phyloP scores from a whole-genome alignment of 805 yeast species.

The Metschnikowia lachancei region DNA sequence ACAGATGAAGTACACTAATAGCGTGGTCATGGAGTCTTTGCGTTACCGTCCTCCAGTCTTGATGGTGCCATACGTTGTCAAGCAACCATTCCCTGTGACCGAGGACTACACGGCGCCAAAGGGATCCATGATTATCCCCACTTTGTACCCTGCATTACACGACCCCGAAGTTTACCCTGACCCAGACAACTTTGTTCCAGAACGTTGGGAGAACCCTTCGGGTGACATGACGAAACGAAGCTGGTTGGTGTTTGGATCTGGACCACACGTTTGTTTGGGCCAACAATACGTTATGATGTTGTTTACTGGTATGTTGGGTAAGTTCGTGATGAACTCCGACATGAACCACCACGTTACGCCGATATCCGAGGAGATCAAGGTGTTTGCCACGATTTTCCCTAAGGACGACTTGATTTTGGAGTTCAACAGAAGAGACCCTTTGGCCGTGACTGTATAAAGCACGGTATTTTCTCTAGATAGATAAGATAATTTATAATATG shows the following conservation, averaged over 20 bases:
- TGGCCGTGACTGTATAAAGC: slow-evolving; percentile 7
- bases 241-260: slow-evolving; percentile 97
- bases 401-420: slow-evolving; percentile 85
- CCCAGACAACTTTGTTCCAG: slow-evolving; percentile 94
- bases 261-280: slow-evolving; percentile 95
- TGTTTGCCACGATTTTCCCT: slow-evolving; percentile 97
- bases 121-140: slow-evolving; percentile 96
- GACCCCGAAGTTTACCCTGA: slow-evolving; percentile 95
- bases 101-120: slow-evolving; percentile 89
- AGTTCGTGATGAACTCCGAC: slow-evolving; percentile 77
- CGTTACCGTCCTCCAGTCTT: slow-evolving; percentile 96
- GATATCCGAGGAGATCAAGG: slow-evolving; percentile 86
- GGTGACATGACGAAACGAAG: slow-evolving; percentile 78
- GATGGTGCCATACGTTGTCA: slow-evolving; percentile 96
- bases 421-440: slow-evolving; percentile 66
- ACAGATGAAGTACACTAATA: slow-evolving; percentile 80
- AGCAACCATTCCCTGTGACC: slow-evolving; percentile 79
- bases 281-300: slow-evolving; percentile 90
- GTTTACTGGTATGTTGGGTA: slow-evolving; percentile 87
- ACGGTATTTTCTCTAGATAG: not conserved
- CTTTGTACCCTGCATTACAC: slow-evolving; percentile 91
- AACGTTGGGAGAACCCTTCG: slow-evolving; percentile 87
- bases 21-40: slow-evolving; percentile 88
- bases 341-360: slow-evolving; percentile 81
- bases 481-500: not conserved